A percentile compares a stretch with the other conserved stretches of the same genome.
Evolutionary conservation across 164 flowering plant genomes (phyloP).

Genomic region (Kingdonia uniflora): DNA sequence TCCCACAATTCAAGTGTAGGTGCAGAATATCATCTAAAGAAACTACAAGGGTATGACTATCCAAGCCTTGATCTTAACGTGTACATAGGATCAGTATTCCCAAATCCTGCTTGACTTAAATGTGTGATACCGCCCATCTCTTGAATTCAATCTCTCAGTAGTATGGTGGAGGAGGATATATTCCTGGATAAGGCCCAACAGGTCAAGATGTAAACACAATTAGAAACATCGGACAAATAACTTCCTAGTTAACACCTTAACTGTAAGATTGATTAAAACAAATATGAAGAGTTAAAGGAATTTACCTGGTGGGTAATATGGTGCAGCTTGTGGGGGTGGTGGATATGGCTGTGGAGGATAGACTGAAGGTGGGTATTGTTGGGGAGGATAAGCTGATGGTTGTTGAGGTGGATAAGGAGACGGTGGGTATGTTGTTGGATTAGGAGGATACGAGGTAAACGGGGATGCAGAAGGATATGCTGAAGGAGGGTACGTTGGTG

Average conservation of each 20-base stretch:
- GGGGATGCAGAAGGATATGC: slow-evolving; percentile 4
- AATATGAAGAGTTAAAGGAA: background rate
- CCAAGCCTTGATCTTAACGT: too few relatives aligned
- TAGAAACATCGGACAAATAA: background rate
- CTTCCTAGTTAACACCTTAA: background rate
- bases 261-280: background rate
- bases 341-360: slow-evolving; percentile 48
- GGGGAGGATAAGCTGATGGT: slow-evolving; percentile 36
- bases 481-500: slow-evolving; percentile 20
- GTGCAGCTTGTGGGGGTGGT: slow-evolving; percentile 31
- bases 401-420: slow-evolving; percentile 30
- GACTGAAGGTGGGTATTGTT: slow-evolving; percentile 36
- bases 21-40: too few relatives aligned
- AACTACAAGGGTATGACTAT: too few relatives aligned
- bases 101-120: too few relatives aligned
- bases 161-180: slow-evolving; percentile 29
- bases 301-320: slow-evolving; percentile 38
- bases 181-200: slow-evolving; percentile 24
- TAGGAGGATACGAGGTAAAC: slow-evolving; percentile 16
- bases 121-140: too few relatives aligned
- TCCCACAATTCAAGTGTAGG: too few relatives aligned
- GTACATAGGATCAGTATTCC: too few relatives aligned
- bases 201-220: background rate
- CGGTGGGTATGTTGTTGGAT: slow-evolving; percentile 11
- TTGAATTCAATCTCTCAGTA: slow-evolving; percentile 6